phyloP scores from a whole-genome alignment of 1,139 yeast genomes.

The Magnusiomyces tetraspermus region DNA sequence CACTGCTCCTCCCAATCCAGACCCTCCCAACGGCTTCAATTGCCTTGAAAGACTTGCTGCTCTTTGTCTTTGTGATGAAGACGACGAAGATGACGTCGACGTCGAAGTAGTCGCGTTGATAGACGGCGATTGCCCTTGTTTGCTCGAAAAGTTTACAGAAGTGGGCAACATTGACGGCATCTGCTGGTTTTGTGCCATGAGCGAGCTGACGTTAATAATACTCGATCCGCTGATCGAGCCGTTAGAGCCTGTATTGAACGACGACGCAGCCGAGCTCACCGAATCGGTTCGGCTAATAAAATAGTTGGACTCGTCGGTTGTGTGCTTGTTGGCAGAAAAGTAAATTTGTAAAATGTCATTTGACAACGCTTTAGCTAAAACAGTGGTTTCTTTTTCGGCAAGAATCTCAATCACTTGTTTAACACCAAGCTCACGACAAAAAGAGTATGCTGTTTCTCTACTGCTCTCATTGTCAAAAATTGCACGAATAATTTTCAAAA shows the following conservation, averaged over 20 bases:
- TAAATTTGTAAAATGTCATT: neutral
- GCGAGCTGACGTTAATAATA: neutral
- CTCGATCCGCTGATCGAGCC: neutral
- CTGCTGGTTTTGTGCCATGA: neutral
- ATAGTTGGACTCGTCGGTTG: neutral
- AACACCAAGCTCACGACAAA: neutral
- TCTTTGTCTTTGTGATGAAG: neutral
- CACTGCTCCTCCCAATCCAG: neutral
- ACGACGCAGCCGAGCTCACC: neutral
- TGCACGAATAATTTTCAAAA: constrained; percentile 1
- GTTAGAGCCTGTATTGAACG: neutral
- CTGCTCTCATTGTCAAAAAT: neutral
- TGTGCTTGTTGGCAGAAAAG: neutral
- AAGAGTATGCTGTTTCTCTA: neutral
- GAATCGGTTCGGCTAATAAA: neutral
- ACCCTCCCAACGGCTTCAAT: neutral
- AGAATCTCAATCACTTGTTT: neutral
- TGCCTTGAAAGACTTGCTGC: neutral
- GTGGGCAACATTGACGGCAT: neutral
- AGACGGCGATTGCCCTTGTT: neutral
- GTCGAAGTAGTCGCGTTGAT: neutral
- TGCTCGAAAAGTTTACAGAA: neutral
- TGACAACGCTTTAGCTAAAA: neutral
- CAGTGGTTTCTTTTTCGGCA: neutral
- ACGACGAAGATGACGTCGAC: neutral